A percentile compares a stretch with the other conserved stretches of the same genome.
Conservation (phyloP, 768 basidiomycete genomes). For the Cyclocybe aegerita region DNA sequence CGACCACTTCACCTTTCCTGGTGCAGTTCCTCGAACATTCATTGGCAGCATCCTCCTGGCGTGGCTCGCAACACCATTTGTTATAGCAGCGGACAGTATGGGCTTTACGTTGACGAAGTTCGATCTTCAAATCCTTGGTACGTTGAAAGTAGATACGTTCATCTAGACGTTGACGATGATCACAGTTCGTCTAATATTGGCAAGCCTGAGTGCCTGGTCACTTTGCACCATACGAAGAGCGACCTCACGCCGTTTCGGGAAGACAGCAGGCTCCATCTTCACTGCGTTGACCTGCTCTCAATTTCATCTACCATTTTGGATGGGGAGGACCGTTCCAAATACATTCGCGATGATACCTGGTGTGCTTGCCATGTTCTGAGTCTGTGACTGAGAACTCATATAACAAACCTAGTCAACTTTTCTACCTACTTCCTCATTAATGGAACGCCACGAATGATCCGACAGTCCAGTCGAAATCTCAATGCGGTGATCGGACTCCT, state of each 20-base stretch:
- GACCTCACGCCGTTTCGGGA: constrained; percentile 64
- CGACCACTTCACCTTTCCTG: constrained; percentile 88
- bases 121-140: constrained; percentile 71
- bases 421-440: constrained; percentile 50
- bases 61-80: constrained; percentile 49
- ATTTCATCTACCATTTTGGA: constrained; percentile 93
- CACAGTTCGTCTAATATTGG: constrained; percentile 76
- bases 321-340: constrained; percentile 91
- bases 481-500: constrained; percentile 55
- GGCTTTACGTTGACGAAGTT: constrained; percentile 55
- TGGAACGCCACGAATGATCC: constrained; percentile 36
- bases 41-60: constrained; percentile 73
- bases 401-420: constrained; percentile 49
- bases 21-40: constrained; percentile 88
- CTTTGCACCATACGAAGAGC: constrained; percentile 66
- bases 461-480: constrained; percentile 33
- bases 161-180: background rate
- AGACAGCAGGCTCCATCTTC: constrained; percentile 55
- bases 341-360: constrained; percentile 87
- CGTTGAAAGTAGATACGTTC: constrained; percentile 19
- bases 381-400: background rate
- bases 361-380: constrained; percentile 26
- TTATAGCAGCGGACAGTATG: constrained; percentile 37
- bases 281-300: constrained; percentile 73
- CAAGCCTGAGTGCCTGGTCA: constrained; percentile 59